A percentile compares a stretch with the other conserved stretches of the same genome.
These are phyloP conservation scores for Zasmidium angulare DNA, from an alignment of 2,329 filamentous ascomycete species.

Conservation along the genomic window DNA sequence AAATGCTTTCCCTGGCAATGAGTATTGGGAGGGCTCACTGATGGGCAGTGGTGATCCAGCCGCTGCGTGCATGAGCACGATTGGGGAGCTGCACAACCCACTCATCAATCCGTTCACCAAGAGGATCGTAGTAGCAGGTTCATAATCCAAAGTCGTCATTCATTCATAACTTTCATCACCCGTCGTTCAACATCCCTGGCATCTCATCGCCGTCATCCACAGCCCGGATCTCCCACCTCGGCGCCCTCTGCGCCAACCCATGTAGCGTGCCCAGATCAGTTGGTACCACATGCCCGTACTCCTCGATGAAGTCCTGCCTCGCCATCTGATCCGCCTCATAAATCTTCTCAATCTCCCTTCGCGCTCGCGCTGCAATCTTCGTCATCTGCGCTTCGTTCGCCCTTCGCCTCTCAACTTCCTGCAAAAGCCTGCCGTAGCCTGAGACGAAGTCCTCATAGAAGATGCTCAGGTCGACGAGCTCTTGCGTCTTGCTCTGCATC, in stretches of 20 bases:
- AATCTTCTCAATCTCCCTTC: slow-evolving; percentile 72
- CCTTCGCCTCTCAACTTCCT: slow-evolving; percentile 77
- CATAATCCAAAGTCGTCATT: no score
- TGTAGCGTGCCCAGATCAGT: slow-evolving; percentile 30
- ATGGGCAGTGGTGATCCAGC: slow-evolving; percentile 33
- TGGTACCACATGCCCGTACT: slow-evolving; percentile 84
- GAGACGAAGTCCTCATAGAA: slow-evolving; percentile 86
- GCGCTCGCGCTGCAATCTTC: slow-evolving; percentile 73
- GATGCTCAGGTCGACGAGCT: slow-evolving; percentile 73
- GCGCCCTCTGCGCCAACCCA: slow-evolving; percentile 23
- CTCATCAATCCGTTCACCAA: slow-evolving; percentile 29
- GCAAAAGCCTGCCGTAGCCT: slow-evolving; percentile 79
- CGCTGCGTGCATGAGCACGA: slow-evolving; percentile 36
- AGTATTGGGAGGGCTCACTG: slow-evolving; percentile 34
- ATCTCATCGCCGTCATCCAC: slow-evolving; percentile 10
- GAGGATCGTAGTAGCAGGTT: slow-evolving; percentile 11
- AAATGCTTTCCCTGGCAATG: slow-evolving; percentile 36
- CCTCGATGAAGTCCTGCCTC: slow-evolving; percentile 74
- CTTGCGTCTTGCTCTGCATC: slow-evolving; percentile 67
- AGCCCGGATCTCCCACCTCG: slow-evolving; percentile 26
- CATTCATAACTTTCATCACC: not conserved
- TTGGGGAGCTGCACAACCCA: slow-evolving; percentile 36
- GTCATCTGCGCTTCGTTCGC: slow-evolving; percentile 72
- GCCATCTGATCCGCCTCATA: slow-evolving; percentile 66
- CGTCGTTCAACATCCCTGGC: not conserved